Evolutionary conservation across 2,329 filamentous ascomycete genomes (phyloP), one percentile per base, ranked within the genome.

Genomic region (Talaromyces marneffei): DNA sequence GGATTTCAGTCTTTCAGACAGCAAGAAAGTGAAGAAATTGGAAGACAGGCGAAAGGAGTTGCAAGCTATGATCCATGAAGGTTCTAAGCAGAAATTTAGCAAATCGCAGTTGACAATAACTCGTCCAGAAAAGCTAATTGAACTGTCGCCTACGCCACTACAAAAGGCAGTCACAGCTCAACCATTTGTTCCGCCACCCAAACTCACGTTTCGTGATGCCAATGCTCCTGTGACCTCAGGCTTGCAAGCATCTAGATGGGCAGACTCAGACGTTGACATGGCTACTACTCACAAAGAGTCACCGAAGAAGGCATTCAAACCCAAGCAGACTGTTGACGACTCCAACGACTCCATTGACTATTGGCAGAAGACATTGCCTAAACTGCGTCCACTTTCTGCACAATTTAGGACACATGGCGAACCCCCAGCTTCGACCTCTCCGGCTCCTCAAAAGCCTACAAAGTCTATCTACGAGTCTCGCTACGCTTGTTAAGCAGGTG

Each of bases 21-120:
- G 60, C 10, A 48, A 55, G 10, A 48, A 62, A 52, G 29, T 53
- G 9, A 57, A 58, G n/a, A 61, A 60, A 4, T 16, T 69, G 25
- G 64, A 59, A 23, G 65, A 65, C 48, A 61, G 63, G 46, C 67
- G 63, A 62, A 40, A 62, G 25, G 61, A 63, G 29, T 54, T 69
- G 8, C 59, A 65, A 52, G 52, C 39, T 23, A 59, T 65, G 46
- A 61, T 68, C 40, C 33, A 40, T 40, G 42, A 31, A 12, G 44
- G 44, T 37, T 50, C 33, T 3, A 23, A 25, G 6, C 31, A 46
- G 40, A 60, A 60, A 18, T 7, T 10, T 18, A 18, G 33, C 37
- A 54, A 39, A n/a, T 20, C 16, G 29, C 18, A 12, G 37, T 14
- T 10, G 20, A 20, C 31, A 14, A 16, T 35, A 37, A 40, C 27